Evolutionary conservation across 2,329 filamentous ascomycete species (phyloP).

Genomic region (Trichothecium sympodiale): DNA sequence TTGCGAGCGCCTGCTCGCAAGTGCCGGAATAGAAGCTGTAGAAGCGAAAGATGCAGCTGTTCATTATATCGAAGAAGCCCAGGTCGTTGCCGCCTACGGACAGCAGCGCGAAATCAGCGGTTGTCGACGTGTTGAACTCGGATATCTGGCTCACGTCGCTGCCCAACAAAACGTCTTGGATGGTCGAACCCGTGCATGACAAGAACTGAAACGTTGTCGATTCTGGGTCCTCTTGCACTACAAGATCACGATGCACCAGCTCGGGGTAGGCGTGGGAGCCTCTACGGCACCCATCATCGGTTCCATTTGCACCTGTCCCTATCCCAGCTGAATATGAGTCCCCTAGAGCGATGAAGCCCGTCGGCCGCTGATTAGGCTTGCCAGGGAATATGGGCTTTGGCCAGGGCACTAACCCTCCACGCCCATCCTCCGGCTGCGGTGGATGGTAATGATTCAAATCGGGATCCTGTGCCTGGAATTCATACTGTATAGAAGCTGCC

Average conservation of each 20-base stretch:
- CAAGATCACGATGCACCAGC: conserved; percentile 27
- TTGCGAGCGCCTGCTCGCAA: conserved; percentile 27
- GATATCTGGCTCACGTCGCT: conserved; percentile 29
- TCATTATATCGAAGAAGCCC: conserved; percentile 38
- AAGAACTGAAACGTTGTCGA: conserved; percentile 29
- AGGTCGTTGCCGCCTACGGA: conserved; percentile 39
- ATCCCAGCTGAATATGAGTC: conserved; percentile 39
- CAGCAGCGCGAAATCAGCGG: conserved; percentile 30
- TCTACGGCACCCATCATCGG: conserved; percentile 29
- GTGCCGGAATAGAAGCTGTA: conserved; percentile 36
- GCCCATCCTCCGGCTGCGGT: neutral
- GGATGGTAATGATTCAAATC: too few relatives aligned
- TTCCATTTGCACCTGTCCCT: conserved; percentile 28
- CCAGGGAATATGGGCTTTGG: conserved; percentile 2
- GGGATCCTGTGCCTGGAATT: too few relatives aligned
- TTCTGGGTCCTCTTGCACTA: conserved; percentile 12
- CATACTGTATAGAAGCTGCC: too few relatives aligned
- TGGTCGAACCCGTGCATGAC: conserved; percentile 34
- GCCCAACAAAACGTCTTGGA: conserved; percentile 25
- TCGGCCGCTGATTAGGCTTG: conserved; percentile 1
- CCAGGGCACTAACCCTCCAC: neutral
- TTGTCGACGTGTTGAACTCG: conserved; percentile 23
- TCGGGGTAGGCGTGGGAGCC: conserved; percentile 29
- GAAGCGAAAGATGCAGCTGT: conserved; percentile 38
- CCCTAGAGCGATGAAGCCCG: conserved; percentile 30